phyloP scores from a whole-genome alignment of 345 rosid species.

The Eucalyptus globulus region DNA sequence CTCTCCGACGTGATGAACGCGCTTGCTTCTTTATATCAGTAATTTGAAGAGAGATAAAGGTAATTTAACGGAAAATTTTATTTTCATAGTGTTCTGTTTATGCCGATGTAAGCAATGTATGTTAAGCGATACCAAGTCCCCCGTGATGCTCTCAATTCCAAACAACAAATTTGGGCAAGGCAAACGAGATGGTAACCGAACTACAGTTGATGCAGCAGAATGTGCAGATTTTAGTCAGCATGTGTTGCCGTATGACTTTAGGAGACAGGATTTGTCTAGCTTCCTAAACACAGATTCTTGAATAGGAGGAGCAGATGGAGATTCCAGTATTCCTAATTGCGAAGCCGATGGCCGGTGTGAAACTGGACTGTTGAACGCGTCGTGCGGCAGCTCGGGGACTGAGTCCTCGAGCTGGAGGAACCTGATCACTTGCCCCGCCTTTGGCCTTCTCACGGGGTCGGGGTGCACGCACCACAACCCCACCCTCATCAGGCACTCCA shows the following conservation, averaged over 20 bases:
- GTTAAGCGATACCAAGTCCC: neutral
- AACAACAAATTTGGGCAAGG: neutral
- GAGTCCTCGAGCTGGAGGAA: too few species aligned
- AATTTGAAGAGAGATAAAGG: neutral
- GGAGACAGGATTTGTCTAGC: neutral
- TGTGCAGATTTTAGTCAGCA: neutral
- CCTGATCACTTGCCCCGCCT: too few species aligned
- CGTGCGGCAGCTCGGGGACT: too few species aligned
- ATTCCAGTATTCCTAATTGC: too few species aligned
- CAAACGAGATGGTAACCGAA: neutral
- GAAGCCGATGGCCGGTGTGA: too few species aligned
- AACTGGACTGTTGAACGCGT: too few species aligned
- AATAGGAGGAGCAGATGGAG: too few species aligned
- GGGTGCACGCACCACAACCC: too few species aligned
- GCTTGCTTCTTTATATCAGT: neutral
- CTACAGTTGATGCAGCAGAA: neutral
- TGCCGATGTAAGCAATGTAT: neutral
- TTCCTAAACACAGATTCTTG: neutral
- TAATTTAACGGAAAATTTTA: neutral
- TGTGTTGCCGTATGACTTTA: neutral
- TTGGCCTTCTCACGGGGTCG: too few species aligned
- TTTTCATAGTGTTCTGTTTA: neutral
- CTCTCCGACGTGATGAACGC: neutral
- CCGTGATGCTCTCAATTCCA: fast-evolving
- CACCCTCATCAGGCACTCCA: too few species aligned